phyloP scores from a whole-genome alignment of 805 yeast genomes.

The Osmozyma mogii region DNA sequence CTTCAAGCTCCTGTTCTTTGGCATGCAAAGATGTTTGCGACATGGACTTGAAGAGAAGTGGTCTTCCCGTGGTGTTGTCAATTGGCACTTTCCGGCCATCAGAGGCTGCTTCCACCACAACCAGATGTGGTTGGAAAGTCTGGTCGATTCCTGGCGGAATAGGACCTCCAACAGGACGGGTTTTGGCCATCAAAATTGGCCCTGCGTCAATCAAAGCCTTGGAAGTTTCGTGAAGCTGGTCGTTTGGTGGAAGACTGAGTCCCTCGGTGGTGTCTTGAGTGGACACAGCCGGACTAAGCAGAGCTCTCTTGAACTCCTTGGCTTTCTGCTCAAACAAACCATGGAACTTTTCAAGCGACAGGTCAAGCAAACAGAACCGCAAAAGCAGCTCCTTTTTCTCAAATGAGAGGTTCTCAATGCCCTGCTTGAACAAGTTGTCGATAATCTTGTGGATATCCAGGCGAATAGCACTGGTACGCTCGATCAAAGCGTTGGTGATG shows the following conservation, averaged over 20 bases:
- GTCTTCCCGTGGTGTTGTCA: constrained; percentile 65
- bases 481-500: constrained; percentile 43
- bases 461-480: constrained; percentile 42
- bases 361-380: constrained; percentile 47
- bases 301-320: constrained; percentile 11
- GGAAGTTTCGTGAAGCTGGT: constrained; percentile 40
- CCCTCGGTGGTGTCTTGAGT: neutral
- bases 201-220: constrained; percentile 45
- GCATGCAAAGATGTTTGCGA: constrained; percentile 64
- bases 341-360: constrained; percentile 45
- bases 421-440: constrained; percentile 39
- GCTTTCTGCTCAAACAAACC: constrained; percentile 42
- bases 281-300: constrained; percentile 11
- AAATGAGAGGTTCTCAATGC: constrained; percentile 39
- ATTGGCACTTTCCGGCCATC: constrained; percentile 47
- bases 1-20: constrained; percentile 77
- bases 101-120: constrained; percentile 57
- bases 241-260: too few species aligned
- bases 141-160: constrained; percentile 11
- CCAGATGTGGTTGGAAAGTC: constrained; percentile 54
- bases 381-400: constrained; percentile 50
- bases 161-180: constrained; percentile 1
- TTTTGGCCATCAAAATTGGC: constrained; percentile 33
- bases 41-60: constrained; percentile 55
- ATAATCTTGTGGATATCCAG: constrained; percentile 45